Base-by-base conservation (phyloP, 1,139 yeast genomes). In the Zygoascus sp. region DNA sequence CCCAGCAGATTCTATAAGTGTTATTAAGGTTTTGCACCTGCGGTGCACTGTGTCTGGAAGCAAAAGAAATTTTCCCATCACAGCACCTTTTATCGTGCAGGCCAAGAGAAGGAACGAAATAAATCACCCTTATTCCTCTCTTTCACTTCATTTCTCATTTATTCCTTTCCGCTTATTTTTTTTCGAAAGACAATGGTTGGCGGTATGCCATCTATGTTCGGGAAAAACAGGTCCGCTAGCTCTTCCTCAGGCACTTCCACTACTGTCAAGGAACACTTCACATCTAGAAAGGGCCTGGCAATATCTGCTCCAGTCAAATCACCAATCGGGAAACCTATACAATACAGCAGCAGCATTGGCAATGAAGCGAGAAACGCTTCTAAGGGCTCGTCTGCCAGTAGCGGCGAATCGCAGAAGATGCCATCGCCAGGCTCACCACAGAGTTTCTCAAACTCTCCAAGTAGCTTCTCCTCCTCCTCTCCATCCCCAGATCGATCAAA, bases 151-250 rank as follows among this genome's bases (percentile, higher is more conserved):
- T 19, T 5, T 19, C 9, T 19, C 10, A 19, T 9, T 35, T 19
- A 10, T 11, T 30, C 8, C 17, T 13, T 11, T 30, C 15, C 4
- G 3, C 13, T 15, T n/a, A 28, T n/a, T 28, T 5, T 28, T 13
- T n/a, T 7, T 8, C 13, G 10, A 28, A 28, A 7, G 15, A n/a
- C 15, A 28, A 9, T 9, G 17, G 34, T 5, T 7, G 15, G 34
- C 34, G 13, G 17, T 30, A 35, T 35, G 39, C 39, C 22, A 9
- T 35, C 39, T 20, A 35, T 35, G 27, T 35, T 35, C 39, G n/a
- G 27, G 3, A 35, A 35, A 27, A 35, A 35, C 39, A 35, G 15
- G 11, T 20, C 25, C 8, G 27, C 25, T 23, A 16, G 28, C n/a
- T 25, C 28, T 10, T 32, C 35, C 8, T 19, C 32, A 11, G 28